Evolutionary conservation across 1,139 yeast species (phyloP), one percentile per base, ranked within the genome.

Genomic region (Scheffersomyces illinoinensis): DNA sequence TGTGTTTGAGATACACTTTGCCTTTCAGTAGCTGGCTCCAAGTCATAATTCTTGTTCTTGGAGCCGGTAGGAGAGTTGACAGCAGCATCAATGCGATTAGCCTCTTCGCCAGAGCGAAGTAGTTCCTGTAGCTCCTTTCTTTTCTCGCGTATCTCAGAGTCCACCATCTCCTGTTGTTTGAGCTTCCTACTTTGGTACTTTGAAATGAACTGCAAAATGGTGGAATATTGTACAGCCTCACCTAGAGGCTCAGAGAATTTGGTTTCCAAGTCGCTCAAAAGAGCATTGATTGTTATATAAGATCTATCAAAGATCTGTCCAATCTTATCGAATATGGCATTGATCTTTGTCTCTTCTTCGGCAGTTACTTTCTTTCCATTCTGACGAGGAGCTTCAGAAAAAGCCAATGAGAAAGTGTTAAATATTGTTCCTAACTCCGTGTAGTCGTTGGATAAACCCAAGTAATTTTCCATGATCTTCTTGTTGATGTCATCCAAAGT

Each of bases 261-360:
- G 10, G 91, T 85, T 62, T 91, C 88, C 53, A 93, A 77, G 53
- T 86, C 85, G 50, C 86, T 84, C n/a, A 89, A 87, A 23, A 93
- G 78, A 5, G 86, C 80, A 62, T 88, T 90, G 50, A 92, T 81
- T 17, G 90, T 82, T 52, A 89, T 79, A 59, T 86, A 88, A 47
- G 88, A 86, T 53, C 90, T 83, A 69, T 92, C 97, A 67, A 90
- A 88, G 0, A 90, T 88, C 68, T 89, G 92, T 4, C 98, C 97
- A 17, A 91, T 83, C 62, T 86, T 85, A 64, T 93, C 97, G 58
- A 80, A 71, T 1, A 80, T 70, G 10, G 76, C 61, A 61, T 76
- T 75, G 54, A 92, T 61, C 58, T 77, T 77, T 4, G 73, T 66
- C 43, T 73, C 76, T 18, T 73, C 76, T 8, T 67, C 70, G n/a